These are phyloP conservation scores for Lachancea sp. DNA, from an alignment of 805 yeast genomes.

Conservation along the genomic window DNA sequence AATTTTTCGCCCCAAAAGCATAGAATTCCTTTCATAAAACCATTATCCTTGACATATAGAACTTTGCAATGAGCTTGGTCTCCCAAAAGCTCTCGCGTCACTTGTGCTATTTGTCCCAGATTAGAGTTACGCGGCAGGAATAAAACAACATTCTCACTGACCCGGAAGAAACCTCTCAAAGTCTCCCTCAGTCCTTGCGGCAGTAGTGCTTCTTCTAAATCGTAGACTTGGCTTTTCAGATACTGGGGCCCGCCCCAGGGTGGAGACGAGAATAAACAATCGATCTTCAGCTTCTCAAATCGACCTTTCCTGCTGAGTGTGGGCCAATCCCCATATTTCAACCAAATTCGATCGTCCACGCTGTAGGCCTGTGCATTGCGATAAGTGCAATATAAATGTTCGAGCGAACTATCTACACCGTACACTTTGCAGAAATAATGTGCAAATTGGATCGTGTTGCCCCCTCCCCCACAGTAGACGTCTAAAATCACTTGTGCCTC, in stretches of 20 bases:
- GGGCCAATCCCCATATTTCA: constrained; percentile 43
- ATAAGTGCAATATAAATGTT: constrained; percentile 57
- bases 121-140: constrained; percentile 60
- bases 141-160: constrained; percentile 46
- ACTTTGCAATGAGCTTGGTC: constrained; percentile 40
- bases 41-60: constrained; percentile 37
- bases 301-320: constrained; percentile 18
- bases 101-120: constrained; percentile 43
- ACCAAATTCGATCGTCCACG: constrained; percentile 46
- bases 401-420: constrained; percentile 56
- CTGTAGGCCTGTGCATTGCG: constrained; percentile 63
- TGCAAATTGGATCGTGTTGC: constrained; percentile 75
- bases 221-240: constrained; percentile 37
- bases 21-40: constrained; percentile 46
- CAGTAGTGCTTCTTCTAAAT: constrained; percentile 37
- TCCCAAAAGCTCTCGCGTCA: constrained; percentile 45
- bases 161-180: constrained; percentile 36
- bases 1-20: constrained; percentile 56
- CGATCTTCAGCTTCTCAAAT: constrained; percentile 17
- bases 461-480: constrained; percentile 84
- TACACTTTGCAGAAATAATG: constrained; percentile 46
- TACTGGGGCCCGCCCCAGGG: constrained; percentile 86
- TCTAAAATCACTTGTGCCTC: constrained; percentile 48
- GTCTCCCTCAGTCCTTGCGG: constrained; percentile 47
- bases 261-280: constrained; percentile 64